phyloP scores from a whole-genome alignment of 768 basidiomycete species.

The Termitomyces titanicus region DNA sequence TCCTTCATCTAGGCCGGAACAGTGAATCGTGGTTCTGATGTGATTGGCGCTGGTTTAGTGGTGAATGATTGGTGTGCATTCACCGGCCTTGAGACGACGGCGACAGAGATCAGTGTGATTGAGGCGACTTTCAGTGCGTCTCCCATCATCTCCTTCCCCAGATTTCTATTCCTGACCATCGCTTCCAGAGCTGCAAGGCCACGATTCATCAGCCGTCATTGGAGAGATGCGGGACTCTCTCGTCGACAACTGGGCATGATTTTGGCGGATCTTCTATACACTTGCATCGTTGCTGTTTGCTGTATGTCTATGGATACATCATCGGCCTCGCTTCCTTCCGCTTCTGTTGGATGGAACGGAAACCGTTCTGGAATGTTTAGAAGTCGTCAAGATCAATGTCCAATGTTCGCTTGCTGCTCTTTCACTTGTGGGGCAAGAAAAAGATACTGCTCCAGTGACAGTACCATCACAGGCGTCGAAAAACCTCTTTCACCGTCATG shows the following conservation, averaged over 20 bases:
- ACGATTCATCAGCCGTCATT: constrained; percentile 77
- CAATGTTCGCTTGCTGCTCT: background rate
- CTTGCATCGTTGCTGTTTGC: background rate
- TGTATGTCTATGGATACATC: background rate
- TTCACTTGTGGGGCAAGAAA: background rate
- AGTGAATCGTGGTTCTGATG: constrained; percentile 97
- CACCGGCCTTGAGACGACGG: constrained; percentile 99
- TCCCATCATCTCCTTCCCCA: background rate
- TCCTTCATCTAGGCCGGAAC: constrained; percentile 75
- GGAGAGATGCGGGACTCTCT: constrained; percentile 90
- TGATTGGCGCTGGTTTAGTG: constrained; percentile 94
- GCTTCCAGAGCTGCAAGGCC: constrained; percentile 77
- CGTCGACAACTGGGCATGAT: constrained; percentile 89
- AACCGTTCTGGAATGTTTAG: background rate
- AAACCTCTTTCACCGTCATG: background rate
- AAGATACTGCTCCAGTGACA: no score
- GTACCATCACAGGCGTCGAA: background rate
- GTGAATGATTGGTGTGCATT: constrained; percentile 99
- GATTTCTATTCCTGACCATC: constrained; percentile 5
- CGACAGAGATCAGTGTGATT: constrained; percentile 97
- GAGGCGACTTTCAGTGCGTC: constrained; percentile 94
- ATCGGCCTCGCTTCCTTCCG: background rate
- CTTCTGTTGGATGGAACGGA: background rate
- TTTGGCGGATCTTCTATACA: background rate
- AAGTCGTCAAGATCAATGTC: background rate